These are phyloP conservation scores for Hevea brasiliensis DNA, from an alignment of 345 rosid species.

Conservation along the genomic window DNA sequence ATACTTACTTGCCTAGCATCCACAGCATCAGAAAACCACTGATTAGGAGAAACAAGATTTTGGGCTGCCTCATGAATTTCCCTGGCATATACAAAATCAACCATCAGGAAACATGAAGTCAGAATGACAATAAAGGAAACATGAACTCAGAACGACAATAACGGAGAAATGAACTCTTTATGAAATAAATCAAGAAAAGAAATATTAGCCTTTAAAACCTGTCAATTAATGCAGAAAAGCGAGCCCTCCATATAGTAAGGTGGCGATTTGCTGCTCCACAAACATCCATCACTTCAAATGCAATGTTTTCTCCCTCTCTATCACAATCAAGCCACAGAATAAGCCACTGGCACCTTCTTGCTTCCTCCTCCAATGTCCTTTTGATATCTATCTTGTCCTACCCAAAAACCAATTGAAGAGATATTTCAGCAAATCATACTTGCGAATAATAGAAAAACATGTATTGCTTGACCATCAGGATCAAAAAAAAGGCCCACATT, in stretches of 20 bases:
- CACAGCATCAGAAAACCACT: slow-evolving; percentile 84
- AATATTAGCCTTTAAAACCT: slow-evolving; percentile 46
- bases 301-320: slow-evolving; percentile 96
- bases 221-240: slow-evolving; percentile 87
- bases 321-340: slow-evolving; percentile 97
- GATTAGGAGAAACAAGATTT: slow-evolving; percentile 85
- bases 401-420: slow-evolving; percentile 5
- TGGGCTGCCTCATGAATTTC: slow-evolving; percentile 90
- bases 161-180: slow-evolving; percentile 3
- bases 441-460: neutral
- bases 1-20: slow-evolving; percentile 94
- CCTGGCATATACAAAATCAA: slow-evolving; percentile 45
- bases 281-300: slow-evolving; percentile 83
- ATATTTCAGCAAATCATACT: slow-evolving; percentile 8
- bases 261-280: slow-evolving; percentile 56
- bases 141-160: slow-evolving; percentile 1
- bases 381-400: slow-evolving; percentile 86
- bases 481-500: neutral
- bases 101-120: slow-evolving; percentile 5
- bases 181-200: neutral
- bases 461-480: neutral
- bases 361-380: slow-evolving; percentile 92
- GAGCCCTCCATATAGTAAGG: slow-evolving; percentile 76
- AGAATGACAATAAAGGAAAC: slow-evolving; percentile 6
- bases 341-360: slow-evolving; percentile 91